Conservation (phyloP, 768 basidiomycete species). For the Coprinopsis sp. region DNA sequence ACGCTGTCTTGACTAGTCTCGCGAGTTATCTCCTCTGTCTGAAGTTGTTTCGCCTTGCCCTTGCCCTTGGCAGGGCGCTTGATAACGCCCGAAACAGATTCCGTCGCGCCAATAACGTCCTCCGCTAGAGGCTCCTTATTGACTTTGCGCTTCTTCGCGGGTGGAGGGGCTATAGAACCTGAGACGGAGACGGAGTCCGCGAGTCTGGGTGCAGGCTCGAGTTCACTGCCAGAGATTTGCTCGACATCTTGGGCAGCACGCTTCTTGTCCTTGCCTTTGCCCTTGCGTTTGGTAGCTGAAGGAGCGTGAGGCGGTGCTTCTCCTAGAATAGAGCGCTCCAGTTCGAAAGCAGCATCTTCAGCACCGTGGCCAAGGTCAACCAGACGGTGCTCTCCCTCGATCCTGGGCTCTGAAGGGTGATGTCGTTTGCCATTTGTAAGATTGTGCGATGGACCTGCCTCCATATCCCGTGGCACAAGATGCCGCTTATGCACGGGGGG, state of each 20-base stretch:
- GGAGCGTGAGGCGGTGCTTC: conserved; percentile 17
- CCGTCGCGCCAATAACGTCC: conserved; percentile 46
- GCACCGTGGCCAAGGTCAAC: conserved; percentile 29
- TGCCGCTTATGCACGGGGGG: conserved; percentile 16
- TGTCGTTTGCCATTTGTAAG: conserved; percentile 26
- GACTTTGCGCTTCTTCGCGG: conserved; percentile 57
- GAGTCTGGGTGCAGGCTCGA: conserved; percentile 37
- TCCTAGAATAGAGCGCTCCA: conserved; percentile 53
- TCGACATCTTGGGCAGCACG: conserved; percentile 42
- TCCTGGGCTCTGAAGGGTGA: conserved; percentile 14
- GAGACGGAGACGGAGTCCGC: conserved; percentile 16
- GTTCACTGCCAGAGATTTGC: conserved; percentile 58
- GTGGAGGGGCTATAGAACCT: conserved; percentile 35
- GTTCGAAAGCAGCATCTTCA: conserved; percentile 54
- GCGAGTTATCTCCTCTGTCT: conserved; percentile 22
- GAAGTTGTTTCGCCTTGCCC: conserved; percentile 42
- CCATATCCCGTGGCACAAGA: conserved; percentile 2
- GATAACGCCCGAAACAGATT: conserved; percentile 26
- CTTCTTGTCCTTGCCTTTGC: conserved; percentile 46
- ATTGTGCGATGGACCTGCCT: background rate
- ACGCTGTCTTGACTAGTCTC: conserved; percentile 59
- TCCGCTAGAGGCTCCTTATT: conserved; percentile 34
- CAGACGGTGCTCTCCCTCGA: background rate
- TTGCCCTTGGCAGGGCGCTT: conserved; percentile 41
- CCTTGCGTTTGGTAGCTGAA: conserved; percentile 21